Percentiles rank a stretch among this genome's conserved stretches.
Conservation (phyloP, 306 rosid genomes). For the Spatholobus suberectus region DNA sequence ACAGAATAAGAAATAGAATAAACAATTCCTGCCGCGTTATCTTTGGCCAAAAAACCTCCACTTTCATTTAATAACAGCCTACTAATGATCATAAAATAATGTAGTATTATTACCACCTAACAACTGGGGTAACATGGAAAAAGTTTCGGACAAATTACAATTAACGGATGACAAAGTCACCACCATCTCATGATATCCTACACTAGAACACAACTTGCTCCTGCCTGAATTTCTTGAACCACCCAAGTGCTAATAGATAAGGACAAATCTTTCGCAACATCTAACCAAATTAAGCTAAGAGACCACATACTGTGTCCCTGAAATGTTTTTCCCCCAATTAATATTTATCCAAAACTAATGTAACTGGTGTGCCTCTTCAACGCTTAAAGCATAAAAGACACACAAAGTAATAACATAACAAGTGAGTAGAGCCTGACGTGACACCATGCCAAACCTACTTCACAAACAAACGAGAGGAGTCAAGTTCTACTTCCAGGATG, state of each 20-base stretch:
- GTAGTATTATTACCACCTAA: no score
- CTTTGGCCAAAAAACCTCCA: no score
- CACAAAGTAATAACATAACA: not conserved
- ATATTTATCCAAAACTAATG: constrained; percentile 13
- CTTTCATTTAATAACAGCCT: not conserved
- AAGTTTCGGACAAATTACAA: constrained; percentile 25
- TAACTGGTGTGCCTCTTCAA: constrained; percentile 33
- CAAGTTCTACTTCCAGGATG: no score
- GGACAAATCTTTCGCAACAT: not conserved
- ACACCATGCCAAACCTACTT: no score
- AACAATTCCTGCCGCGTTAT: not conserved
- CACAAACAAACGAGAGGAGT: no score
- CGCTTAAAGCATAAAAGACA: not conserved
- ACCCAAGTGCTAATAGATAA: not conserved
- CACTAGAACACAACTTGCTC: constrained; percentile 4
- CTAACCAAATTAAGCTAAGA: not conserved
- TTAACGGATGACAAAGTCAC: not conserved
- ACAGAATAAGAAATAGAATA: not conserved
- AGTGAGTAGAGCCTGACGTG: no score
- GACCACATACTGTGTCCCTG: not conserved
- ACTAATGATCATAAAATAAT: not conserved
- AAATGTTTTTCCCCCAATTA: constrained; percentile 6
- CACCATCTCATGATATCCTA: constrained; percentile 31
- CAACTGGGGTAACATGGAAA: no score
- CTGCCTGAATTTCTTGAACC: constrained; percentile 6